Evolutionary conservation across 1,139 yeast species (phyloP).

Genomic region (Diutina sp.): DNA sequence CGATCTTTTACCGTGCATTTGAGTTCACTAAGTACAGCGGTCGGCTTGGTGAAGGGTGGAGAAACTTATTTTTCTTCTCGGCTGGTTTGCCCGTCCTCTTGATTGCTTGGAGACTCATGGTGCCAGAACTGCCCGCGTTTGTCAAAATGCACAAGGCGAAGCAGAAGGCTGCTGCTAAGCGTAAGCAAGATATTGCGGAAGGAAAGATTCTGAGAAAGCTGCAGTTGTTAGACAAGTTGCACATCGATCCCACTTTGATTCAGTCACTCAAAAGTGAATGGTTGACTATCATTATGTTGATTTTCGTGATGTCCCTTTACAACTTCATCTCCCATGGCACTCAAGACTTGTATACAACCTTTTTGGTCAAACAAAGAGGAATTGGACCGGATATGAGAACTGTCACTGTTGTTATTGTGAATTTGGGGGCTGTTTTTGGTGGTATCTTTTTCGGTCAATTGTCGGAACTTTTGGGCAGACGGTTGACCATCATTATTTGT

Average conservation of each 20-base stretch:
- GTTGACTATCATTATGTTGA: slow-evolving; percentile 30
- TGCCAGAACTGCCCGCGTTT: neutral
- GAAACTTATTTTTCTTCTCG: slow-evolving; percentile 71
- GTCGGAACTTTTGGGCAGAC: slow-evolving; percentile 48
- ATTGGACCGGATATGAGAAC: slow-evolving; percentile 41
- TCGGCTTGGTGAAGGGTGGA: slow-evolving; percentile 36
- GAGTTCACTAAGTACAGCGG: neutral
- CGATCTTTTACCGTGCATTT: slow-evolving; percentile 50
- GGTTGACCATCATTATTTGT: slow-evolving; percentile 38
- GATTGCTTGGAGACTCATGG: slow-evolving; percentile 25
- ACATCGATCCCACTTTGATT: slow-evolving; percentile 1
- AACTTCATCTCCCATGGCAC: slow-evolving; percentile 64
- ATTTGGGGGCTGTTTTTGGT: slow-evolving; percentile 57
- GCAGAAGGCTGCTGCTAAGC: neutral
- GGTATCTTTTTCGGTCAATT: slow-evolving; percentile 52
- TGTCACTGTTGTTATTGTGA: slow-evolving; percentile 57
- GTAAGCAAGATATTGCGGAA: neutral
- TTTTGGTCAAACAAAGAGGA: slow-evolving; percentile 39
- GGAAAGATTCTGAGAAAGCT: neutral
- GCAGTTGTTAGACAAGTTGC: neutral
- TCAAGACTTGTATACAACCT: slow-evolving; percentile 61
- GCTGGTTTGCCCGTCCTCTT: slow-evolving; percentile 56
- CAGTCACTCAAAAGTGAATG: slow-evolving; percentile 23
- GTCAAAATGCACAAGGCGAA: neutral
- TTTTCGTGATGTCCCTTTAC: slow-evolving; percentile 33